Evolutionary conservation across 768 basidiomycete species (phyloP), one percentile per base, ranked within the genome.

Genomic region (Lanmaoa pseudosensibilis): DNA sequence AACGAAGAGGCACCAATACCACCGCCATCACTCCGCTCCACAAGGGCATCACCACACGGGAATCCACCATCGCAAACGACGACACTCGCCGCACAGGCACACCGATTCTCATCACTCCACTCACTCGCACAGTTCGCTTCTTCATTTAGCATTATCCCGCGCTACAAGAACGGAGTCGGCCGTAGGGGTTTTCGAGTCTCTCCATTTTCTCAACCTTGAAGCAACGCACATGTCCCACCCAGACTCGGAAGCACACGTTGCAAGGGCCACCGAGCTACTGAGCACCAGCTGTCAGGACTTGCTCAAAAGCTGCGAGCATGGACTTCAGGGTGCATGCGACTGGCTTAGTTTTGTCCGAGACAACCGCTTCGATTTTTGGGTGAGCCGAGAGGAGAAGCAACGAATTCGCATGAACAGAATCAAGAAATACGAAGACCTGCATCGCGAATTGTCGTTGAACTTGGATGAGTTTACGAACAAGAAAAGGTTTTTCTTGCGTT

Each of bases 121-220:
- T 49, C 74, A 77, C 34, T 65, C 59, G 6, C 76, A 79, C 34
- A 65, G 70, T 11, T 76, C 78, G 9, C 63, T 80, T 19, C 65
- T 78, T 37, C 75, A 77, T 50, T 55, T 77, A 10, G 67, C 79
- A 0, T 57, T 75, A 16, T 65, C 69, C 33, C 73, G 63, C 32
- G 54, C 59, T 11, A 55, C 65, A 32, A 74, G 69, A 59, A 61
- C 59, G 21, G 85, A 89, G 63, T 73, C 77, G 30, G 80, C 80
- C 0, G 89, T 90, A 1, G 89, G 87, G 2, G 83, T 88, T 15
- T 90, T 90, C 56, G 88, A 90, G 72, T 82, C 81, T 3, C 83
- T 88, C 61, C 72, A 82, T 30, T 90, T 89, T 65, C 73, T 89
- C 54, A 82, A 89, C 58, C 73, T 90, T 3, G 88, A 90, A 65